Conservation (phyloP, 139 green algal genomes). For the Chlamydomonas incerta region DNA sequence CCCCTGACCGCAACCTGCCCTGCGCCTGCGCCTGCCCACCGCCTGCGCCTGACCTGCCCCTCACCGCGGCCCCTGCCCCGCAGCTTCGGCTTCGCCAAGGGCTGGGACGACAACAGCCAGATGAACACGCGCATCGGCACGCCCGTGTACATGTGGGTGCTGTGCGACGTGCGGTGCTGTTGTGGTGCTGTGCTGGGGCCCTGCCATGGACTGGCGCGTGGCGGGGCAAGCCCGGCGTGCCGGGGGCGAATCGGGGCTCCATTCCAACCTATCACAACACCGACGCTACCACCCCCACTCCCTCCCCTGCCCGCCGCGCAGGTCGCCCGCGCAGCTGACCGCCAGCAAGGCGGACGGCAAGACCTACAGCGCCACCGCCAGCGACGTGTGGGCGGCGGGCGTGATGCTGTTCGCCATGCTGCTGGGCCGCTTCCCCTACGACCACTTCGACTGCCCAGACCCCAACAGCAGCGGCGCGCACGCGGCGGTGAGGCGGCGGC, state of each 20-base stretch:
- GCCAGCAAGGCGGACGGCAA: conserved; percentile 43
- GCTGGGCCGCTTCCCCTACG: conserved; percentile 74
- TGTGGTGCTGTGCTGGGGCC: too few relatives aligned
- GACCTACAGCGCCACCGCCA: conserved; percentile 35
- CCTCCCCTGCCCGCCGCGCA: too few relatives aligned
- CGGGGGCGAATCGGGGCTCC: too few relatives aligned
- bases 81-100: conserved; percentile 75
- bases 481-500: conserved; percentile 38
- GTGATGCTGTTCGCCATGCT: conserved; percentile 78
- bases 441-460: conserved; percentile 60
- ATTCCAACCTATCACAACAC: too few relatives aligned
- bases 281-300: too few relatives aligned
- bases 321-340: conserved; percentile 16
- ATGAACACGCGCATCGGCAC: conserved; percentile 78
- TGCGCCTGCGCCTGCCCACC: too few relatives aligned
- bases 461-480: conserved; percentile 62
- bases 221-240: too few relatives aligned
- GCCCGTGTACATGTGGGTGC: conserved; percentile 76
- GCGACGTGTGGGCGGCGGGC: conserved; percentile 70
- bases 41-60: too few relatives aligned
- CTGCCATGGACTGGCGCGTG: too few relatives aligned
- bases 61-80: too few relatives aligned
- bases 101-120: conserved; percentile 63
- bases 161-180: conserved; percentile 29
- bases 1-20: too few relatives aligned